These are phyloP conservation scores for Boletus insuetus DNA, from an alignment of 768 basidiomycete genomes.

Conservation along the genomic window DNA sequence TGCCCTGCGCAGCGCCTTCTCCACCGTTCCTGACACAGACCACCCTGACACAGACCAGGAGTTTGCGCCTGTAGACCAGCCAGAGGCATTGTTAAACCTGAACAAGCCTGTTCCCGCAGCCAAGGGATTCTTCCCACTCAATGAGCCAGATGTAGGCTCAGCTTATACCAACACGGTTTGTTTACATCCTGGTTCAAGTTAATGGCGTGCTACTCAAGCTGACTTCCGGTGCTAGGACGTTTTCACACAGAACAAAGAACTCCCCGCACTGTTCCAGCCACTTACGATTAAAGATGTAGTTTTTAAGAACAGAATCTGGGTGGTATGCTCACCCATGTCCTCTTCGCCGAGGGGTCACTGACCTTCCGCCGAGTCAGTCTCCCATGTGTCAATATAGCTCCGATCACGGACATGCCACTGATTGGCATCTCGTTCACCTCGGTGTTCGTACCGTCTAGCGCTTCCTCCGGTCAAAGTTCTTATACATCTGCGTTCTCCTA, in stretches of 20 bases:
- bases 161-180: constrained; percentile 26
- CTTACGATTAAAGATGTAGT: constrained; percentile 55
- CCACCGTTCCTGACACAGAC: not conserved
- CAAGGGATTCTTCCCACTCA: constrained; percentile 57
- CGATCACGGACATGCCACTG: constrained; percentile 70
- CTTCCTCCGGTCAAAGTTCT: not conserved
- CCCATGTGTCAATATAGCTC: constrained; percentile 86
- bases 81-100: constrained; percentile 19
- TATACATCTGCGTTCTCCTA: constrained; percentile 17
- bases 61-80: not conserved
- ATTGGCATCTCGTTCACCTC: constrained; percentile 82
- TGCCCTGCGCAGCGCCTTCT: not conserved
- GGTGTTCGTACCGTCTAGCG: constrained; percentile 39
- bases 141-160: constrained; percentile 55
- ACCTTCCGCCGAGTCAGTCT: constrained; percentile 36
- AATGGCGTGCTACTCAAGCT: not conserved
- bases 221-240: constrained; percentile 21
- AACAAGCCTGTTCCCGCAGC: constrained; percentile 51
- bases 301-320: constrained; percentile 77
- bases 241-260: constrained; percentile 46
- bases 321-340: constrained; percentile 34
- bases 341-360: not conserved
- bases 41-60: constrained; percentile 2
- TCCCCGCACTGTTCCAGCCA: constrained; percentile 64
- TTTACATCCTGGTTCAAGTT: constrained; percentile 1